Conservation (phyloP, 768 basidiomycete genomes). For the Trametes cinnabarina region DNA sequence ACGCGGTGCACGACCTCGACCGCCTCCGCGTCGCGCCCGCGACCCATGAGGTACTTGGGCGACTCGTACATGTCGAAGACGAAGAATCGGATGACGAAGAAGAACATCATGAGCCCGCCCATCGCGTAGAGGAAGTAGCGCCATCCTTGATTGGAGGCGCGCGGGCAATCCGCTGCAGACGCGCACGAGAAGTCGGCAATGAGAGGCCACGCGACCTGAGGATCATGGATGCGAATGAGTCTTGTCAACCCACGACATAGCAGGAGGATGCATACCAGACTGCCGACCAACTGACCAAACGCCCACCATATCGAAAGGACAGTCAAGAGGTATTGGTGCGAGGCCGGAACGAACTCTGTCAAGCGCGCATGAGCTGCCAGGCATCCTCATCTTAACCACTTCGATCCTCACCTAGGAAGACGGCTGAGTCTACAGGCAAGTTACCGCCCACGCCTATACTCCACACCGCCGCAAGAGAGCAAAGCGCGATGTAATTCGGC, state of each 20-base stretch:
- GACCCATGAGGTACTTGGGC: constrained; percentile 70
- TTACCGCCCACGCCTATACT: constrained; percentile 75
- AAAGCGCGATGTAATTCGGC: constrained; percentile 48
- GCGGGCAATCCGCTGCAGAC: constrained; percentile 39
- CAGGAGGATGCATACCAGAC: constrained; percentile 32
- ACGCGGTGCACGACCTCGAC: constrained; percentile 61
- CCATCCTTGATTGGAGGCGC: constrained; percentile 66
- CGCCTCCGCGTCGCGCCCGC: constrained; percentile 62
- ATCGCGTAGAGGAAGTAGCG: constrained; percentile 69
- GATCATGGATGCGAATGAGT: neutral
- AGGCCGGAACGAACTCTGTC: constrained; percentile 65
- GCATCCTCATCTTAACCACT: too few species aligned
- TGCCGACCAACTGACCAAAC: constrained; percentile 66
- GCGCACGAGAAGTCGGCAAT: constrained; percentile 67
- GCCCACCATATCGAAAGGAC: constrained; percentile 81
- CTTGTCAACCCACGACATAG: too few species aligned
- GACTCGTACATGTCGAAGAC: constrained; percentile 66
- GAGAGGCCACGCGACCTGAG: constrained; percentile 69
- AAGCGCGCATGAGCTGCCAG: neutral
- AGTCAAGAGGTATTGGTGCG: constrained; percentile 74
- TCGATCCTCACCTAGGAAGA: constrained; percentile 58
- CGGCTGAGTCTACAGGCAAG: constrained; percentile 70
- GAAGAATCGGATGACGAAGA: constrained; percentile 64
- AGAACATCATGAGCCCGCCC: constrained; percentile 65
- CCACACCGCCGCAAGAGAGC: constrained; percentile 52